Base-by-base conservation (phyloP, 371 early-diverging fungal species). In the Thermomucor indicae-seudaticae region DNA sequence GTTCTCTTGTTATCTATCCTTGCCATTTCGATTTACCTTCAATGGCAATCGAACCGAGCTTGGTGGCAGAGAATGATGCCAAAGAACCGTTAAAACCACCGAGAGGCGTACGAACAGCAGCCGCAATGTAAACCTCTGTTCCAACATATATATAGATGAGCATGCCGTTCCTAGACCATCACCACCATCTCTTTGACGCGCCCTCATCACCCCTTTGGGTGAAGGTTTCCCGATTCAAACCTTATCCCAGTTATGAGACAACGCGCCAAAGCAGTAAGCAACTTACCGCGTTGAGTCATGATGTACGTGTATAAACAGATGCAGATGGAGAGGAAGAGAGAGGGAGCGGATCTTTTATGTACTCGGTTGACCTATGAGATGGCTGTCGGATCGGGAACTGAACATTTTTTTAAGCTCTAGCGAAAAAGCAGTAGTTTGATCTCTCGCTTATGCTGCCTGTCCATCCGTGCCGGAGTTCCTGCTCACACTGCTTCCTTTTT, bases 1-100 rank as follows among this genome's bases (percentile, higher is more conserved):
- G 17, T 40, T 10, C 22, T 30, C 17, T 37, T 5, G 8, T n/a
- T 27, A 22, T 27, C 27, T 12, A 42, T 43, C 43, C 35, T 10
- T 16, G 39, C 11, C 17, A 22, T 14, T 11, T 4, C 7, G 1
- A 12, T 39, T 63, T 75, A 88, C 93, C 94, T 76, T 94, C 89
- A 68, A 96, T 84, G 43, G 94, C 95, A 55, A 87, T 63, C 24
- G 86, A 78, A 37, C 98, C 98, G 39, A 98, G 90, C 61, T 95
- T 79, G 37, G 82, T 74, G 22, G 98, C 97, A 30, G 86, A 65
- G 53, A 96, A 70, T 27, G 91, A 83, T 35, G 93, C 79, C 29
- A 98, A 82, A 6, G 91, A 85, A 16, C 97, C 96, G 43, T 88
- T 88, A 72, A 96, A 96, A 43, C 87, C 81, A 57, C 97, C 98